Evolutionary conservation across 2,329 filamentous ascomycete species (phyloP), one percentile per base, ranked within the genome.

Genomic region (Aspergillus alliaceus): DNA sequence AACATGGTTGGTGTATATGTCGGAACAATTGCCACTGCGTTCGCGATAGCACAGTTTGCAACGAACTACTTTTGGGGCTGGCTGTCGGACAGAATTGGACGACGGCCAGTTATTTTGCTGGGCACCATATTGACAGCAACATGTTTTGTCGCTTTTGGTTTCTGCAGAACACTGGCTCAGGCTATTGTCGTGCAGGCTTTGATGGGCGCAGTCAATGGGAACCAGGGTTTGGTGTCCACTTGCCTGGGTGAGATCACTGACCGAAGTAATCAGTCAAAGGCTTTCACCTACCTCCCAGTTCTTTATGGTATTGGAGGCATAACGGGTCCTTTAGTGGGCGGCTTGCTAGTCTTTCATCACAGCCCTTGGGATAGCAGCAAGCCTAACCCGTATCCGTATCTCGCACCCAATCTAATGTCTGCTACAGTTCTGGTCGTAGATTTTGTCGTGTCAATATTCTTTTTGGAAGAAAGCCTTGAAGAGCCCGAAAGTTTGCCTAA

Each of bases 221-320:
- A 99, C 68, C 92, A 95, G 29, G 93, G 91, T 4, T 88, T 97
- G 12, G 92, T 99, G 14, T 93, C 91, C 7, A 97, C 95, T 0
- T 96, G 93, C 49, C 75, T 99, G 49, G 95, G 95, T 39, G 95
- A 99, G 74, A 89, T 99, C 52, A 99, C 95, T 1, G 93, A 98
- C 71, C 86, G 91, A 54, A 95, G 89, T 62, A 99, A 99, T 73
- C 95, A 99, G 80, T 95, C 91, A 69, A 84, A 85, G 53, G 95
- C 92, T 0, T 99, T 99, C 68, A 95, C 90, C 1, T 99, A 96
- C 78, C 80, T 99, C 40, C 95, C 95, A 0, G 89, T 98, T 37
- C 88, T 98, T n/a, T 99, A 99, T 74, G 93, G 93, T 4, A 80
- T 99, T 32, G 95, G 95, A 18, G 91, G 90, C 42, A 96, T 99